phyloP scores from a whole-genome alignment of 768 basidiomycete species.

The Termitomyces heimii region DNA sequence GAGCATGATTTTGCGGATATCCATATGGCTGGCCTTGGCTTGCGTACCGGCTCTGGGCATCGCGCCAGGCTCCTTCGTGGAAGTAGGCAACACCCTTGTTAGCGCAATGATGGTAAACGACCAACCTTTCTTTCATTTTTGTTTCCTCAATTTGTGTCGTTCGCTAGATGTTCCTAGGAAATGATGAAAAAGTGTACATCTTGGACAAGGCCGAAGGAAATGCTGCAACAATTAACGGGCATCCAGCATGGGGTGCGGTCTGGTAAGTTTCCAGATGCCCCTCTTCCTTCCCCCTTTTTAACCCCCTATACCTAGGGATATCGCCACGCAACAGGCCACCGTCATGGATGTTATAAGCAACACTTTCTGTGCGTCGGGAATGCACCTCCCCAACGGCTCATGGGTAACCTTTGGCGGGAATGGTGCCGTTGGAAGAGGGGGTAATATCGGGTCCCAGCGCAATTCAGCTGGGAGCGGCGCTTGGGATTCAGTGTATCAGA shows the following conservation, averaged over 20 bases:
- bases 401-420: slow-evolving; percentile 76
- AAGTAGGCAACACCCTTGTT: slow-evolving; percentile 38
- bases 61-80: slow-evolving; percentile 36
- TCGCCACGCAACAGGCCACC: slow-evolving; percentile 48
- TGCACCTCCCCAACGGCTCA: slow-evolving; percentile 77
- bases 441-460: slow-evolving; percentile 46
- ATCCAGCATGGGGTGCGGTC: slow-evolving; percentile 70
- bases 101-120: slow-evolving; percentile 46
- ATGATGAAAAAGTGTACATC: slow-evolving; percentile 76
- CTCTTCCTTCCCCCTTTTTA: not conserved
- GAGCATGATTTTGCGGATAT: not conserved
- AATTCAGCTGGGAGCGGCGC: slow-evolving; percentile 39
- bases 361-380: slow-evolving; percentile 76
- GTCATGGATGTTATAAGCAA: slow-evolving; percentile 72
- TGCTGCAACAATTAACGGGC: slow-evolving; percentile 52
- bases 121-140: slow-evolving; percentile 1
- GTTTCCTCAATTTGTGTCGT: not conserved
- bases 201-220: slow-evolving; percentile 88
- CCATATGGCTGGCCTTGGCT: slow-evolving; percentile 33
- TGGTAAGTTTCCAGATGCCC: slow-evolving; percentile 34
- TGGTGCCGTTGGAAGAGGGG: slow-evolving; percentile 62
- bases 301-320: slow-evolving; percentile 39
- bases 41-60: slow-evolving; percentile 24
- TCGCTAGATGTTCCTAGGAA: slow-evolving; percentile 72
- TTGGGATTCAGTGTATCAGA: slow-evolving; percentile 64